Conservation (phyloP, 257 asterid species). For the Fraxinus pennsylvanica region DNA sequence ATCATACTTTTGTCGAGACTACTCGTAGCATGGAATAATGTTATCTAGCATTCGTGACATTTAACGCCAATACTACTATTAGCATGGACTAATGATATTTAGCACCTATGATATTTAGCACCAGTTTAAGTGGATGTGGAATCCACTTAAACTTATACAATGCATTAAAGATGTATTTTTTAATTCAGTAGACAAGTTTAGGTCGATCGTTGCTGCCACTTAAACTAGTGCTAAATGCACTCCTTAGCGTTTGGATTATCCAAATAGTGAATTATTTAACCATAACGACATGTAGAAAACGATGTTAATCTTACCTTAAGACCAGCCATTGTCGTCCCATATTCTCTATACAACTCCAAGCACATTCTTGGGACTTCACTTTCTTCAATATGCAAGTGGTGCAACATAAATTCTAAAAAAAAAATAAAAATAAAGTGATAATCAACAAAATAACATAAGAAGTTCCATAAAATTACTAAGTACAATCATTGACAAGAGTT, state of each 20-base stretch:
- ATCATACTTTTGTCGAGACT: too few relatives aligned
- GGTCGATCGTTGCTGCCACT: too few relatives aligned
- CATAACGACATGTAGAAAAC: not conserved
- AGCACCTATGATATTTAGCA: too few relatives aligned
- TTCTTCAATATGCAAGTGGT: constrained; percentile 63
- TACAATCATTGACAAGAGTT: not conserved
- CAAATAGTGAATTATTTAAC: not conserved
- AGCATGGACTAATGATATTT: too few relatives aligned
- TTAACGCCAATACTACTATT: too few relatives aligned
- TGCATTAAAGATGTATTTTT: too few relatives aligned
- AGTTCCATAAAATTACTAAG: not conserved
- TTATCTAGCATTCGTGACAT: too few relatives aligned
- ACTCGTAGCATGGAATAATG: too few relatives aligned
- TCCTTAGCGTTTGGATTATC: not conserved
- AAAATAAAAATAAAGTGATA: not conserved
- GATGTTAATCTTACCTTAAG: constrained; percentile 49
- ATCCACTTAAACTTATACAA: too few relatives aligned
- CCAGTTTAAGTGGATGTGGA: too few relatives aligned
- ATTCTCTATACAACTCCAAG: constrained; percentile 72
- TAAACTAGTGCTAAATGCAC: too few relatives aligned
- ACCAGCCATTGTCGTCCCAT: constrained; percentile 97
- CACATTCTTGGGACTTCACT: constrained; percentile 75
- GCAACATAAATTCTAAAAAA: constrained; percentile 68
- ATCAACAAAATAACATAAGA: not conserved
- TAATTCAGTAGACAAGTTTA: too few relatives aligned